Base-by-base conservation (phyloP, 768 basidiomycete species). In the Megacollybia marginata region DNA sequence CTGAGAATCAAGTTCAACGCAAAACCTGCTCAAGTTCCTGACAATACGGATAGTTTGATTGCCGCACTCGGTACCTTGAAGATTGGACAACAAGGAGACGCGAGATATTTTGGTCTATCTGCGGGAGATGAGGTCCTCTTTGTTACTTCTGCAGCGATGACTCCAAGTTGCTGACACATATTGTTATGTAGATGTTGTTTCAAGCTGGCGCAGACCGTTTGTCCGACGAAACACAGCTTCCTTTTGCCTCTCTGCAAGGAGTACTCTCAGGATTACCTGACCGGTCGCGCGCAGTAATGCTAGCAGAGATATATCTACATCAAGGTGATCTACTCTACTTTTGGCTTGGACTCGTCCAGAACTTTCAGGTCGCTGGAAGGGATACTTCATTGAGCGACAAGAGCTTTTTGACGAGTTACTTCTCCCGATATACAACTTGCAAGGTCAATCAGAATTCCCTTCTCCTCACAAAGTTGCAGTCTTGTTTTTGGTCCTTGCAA, bases 31-130 rank as follows among this genome's bases (percentile, higher is more conserved):
- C 12, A 46, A 20, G 18, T 23, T 10, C 11, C 20, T 33, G 13
- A 13, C 28, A 19, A 9, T 12, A 12, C 8, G 12, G 57, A 52
- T 18, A 46, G 49, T 44, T 54, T 56, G 56, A 57, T 57, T 35
- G 68, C 71, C 28, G 50, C 63, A 1, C 67, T 69, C 23, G 68
- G 68, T 47, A 69, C 67, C n/a, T 62, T 69, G 43, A 67, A 67
- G 28, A 68, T 69, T 52, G 57, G 60, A 38, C 67, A 69, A 44
- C 56, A 65, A 32, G 68, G 68, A n/a, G 56, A 65, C 44, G 58
- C 69, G 9, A 62, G 62, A 45, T 69, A 71, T 57, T 70, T 69
- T 55, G 68, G 68, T 1, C 70, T 69, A 2, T 71, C 73, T 2
- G 73, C 71, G 32, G 73, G 74, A 44, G 58, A 69, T 31, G 71